Percentiles rank a stretch among this genome's conserved stretches.
phyloP scores from a whole-genome alignment of 2,329 filamentous ascomycete species.

The Albifimbria verrucaria region DNA sequence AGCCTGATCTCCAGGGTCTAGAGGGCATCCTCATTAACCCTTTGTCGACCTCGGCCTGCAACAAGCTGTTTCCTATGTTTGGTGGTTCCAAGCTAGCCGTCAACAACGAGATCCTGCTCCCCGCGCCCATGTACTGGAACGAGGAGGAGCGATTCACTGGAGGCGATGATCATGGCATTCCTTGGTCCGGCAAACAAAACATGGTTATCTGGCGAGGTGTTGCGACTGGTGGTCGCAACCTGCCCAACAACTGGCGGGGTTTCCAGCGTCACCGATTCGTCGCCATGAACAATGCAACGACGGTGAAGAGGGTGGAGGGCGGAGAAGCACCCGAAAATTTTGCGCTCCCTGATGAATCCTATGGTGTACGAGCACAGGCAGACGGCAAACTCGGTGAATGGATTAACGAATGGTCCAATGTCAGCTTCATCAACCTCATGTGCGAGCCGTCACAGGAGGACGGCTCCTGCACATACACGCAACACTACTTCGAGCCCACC shows the following conservation, averaged over 20 bases:
- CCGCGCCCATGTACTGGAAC: slow-evolving; percentile 67
- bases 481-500: slow-evolving; percentile 38
- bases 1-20: slow-evolving; percentile 59
- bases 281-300: slow-evolving; percentile 67
- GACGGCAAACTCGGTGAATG: slow-evolving; percentile 45
- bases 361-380: slow-evolving; percentile 43
- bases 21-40: slow-evolving; percentile 65
- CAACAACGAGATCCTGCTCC: slow-evolving; percentile 69
- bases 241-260: slow-evolving; percentile 61
- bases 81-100: slow-evolving; percentile 65
- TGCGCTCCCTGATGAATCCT: slow-evolving; percentile 44
- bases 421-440: slow-evolving; percentile 53
- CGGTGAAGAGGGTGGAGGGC: slow-evolving; percentile 46
- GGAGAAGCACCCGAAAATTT: slow-evolving; percentile 49
- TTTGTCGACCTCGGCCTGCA: slow-evolving; percentile 53
- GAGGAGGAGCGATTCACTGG: slow-evolving; percentile 61
- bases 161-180: slow-evolving; percentile 46
- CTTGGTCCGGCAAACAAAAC: slow-evolving; percentile 56
- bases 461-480: slow-evolving; percentile 45
- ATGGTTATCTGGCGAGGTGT: slow-evolving; percentile 63
- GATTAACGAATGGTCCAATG: slow-evolving; percentile 46
- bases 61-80: slow-evolving; percentile 61
- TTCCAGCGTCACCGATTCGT: slow-evolving; percentile 77
- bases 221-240: slow-evolving; percentile 61
- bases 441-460: slow-evolving; percentile 38